Conservation (phyloP, 768 basidiomycete species). For the Macrolepiota dolichaula region DNA sequence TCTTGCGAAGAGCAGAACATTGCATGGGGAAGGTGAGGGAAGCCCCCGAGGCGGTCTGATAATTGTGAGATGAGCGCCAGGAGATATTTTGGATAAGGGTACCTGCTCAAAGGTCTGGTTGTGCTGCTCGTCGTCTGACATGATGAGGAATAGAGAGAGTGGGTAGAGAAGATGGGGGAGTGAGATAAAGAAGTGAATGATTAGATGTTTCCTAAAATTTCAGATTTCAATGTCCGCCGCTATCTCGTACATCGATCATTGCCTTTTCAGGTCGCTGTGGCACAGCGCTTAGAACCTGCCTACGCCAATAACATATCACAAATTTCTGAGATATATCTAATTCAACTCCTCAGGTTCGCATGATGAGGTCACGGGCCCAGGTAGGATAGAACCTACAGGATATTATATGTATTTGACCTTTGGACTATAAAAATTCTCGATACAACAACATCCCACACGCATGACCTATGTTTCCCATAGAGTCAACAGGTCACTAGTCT, state of each 20-base stretch:
- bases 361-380: too few species aligned
- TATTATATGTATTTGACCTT: too few species aligned
- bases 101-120: slow-evolving; percentile 87
- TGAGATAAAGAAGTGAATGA: slow-evolving; percentile 9
- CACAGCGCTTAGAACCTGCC: not conserved
- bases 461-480: too few species aligned
- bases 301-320: too few species aligned
- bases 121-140: slow-evolving; percentile 90
- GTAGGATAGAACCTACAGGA: too few species aligned
- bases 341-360: too few species aligned
- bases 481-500: too few species aligned
- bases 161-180: slow-evolving; percentile 12
- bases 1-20: slow-evolving; percentile 95
- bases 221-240: slow-evolving; percentile 37
- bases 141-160: slow-evolving; percentile 35
- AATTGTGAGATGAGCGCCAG: not conserved
- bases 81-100: slow-evolving; percentile 21
- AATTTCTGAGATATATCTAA: too few species aligned
- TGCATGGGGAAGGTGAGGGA: slow-evolving; percentile 83
- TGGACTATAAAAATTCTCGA: too few species aligned
- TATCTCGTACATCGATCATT: slow-evolving; percentile 14
- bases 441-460: too few species aligned
- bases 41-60: slow-evolving; percentile 68
- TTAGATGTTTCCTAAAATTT: slow-evolving; percentile 27
- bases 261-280: not conserved